Conservation (phyloP, 2,329 filamentous ascomycete genomes). For the Penicillium sp. region DNA sequence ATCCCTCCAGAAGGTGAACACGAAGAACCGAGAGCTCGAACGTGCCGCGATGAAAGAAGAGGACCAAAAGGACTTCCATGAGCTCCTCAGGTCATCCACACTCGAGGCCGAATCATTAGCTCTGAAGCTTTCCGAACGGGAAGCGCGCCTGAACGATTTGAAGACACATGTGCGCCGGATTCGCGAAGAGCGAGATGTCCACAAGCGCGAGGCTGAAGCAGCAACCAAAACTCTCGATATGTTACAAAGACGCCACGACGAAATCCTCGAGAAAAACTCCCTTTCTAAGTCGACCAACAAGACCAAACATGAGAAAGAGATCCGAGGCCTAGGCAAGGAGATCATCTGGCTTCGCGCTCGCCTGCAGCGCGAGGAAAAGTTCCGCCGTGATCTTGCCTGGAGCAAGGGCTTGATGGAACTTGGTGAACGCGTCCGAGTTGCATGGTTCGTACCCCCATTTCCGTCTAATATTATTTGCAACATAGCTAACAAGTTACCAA, state of each 20-base stretch:
- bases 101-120: conserved; percentile 58
- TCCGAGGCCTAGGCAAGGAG: conserved; percentile 76
- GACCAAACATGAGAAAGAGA: conserved; percentile 50
- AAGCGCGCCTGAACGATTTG: conserved; percentile 52
- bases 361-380: conserved; percentile 67
- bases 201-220: conserved; percentile 35
- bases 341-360: conserved; percentile 82
- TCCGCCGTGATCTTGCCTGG: conserved; percentile 71
- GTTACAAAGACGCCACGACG: conserved; percentile 55
- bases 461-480: conserved; percentile 2
- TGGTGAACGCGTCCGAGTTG: conserved; percentile 53
- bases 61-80: conserved; percentile 39
- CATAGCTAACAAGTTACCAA: conserved; percentile 18
- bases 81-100: conserved; percentile 41
- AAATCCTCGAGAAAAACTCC: conserved; percentile 45
- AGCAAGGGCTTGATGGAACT: conserved; percentile 82
- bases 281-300: conserved; percentile 36
- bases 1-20: conserved; percentile 48
- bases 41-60: conserved; percentile 42
- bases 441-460: conserved; percentile 61
- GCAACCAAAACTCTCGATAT: conserved; percentile 38
- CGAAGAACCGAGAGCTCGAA: conserved; percentile 44
- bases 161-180: conserved; percentile 57
- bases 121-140: conserved; percentile 61
- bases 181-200: conserved; percentile 40